A percentile compares a stretch with the other conserved stretches of the same genome.
phyloP scores from a whole-genome alignment of 2,329 filamentous ascomycete species.

The Tolypocladium capitatum region DNA sequence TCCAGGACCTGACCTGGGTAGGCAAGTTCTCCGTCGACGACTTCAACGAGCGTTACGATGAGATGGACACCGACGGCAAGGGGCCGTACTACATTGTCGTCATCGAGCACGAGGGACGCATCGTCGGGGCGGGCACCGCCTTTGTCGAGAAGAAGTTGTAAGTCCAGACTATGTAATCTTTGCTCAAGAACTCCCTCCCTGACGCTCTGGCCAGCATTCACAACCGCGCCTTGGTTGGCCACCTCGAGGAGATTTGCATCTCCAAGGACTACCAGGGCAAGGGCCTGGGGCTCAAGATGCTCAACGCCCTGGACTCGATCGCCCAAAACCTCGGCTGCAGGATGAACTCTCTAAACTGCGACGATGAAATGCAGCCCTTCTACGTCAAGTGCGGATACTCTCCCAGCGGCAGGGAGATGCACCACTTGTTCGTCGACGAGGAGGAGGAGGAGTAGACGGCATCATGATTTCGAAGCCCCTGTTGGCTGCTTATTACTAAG shows the following conservation, averaged over 20 bases:
- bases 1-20: conserved; percentile 64
- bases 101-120: conserved; percentile 46
- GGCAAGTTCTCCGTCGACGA: conserved; percentile 54
- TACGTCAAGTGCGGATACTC: conserved; percentile 34
- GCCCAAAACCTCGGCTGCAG: conserved; percentile 65
- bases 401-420: conserved; percentile 8
- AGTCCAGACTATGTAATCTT: no score
- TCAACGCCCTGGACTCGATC: conserved; percentile 63
- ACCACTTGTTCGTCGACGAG: conserved; percentile 2
- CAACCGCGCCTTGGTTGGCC: conserved; percentile 54
- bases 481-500: background rate
- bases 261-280: conserved; percentile 69
- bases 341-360: conserved; percentile 71
- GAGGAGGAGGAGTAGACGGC: background rate
- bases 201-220: conserved; percentile 36
- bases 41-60: conserved; percentile 57
- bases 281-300: conserved; percentile 63
- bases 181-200: no score
- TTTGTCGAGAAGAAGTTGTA: conserved; percentile 71
- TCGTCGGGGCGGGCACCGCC: conserved; percentile 64
- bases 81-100: conserved; percentile 58
- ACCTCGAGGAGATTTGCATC: conserved; percentile 78
- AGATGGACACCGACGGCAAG: conserved; percentile 24
- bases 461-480: no score
- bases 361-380: conserved; percentile 65